Conservation (phyloP, 1,284 basidiomycete species). For the Apiotrichum domesticum region DNA sequence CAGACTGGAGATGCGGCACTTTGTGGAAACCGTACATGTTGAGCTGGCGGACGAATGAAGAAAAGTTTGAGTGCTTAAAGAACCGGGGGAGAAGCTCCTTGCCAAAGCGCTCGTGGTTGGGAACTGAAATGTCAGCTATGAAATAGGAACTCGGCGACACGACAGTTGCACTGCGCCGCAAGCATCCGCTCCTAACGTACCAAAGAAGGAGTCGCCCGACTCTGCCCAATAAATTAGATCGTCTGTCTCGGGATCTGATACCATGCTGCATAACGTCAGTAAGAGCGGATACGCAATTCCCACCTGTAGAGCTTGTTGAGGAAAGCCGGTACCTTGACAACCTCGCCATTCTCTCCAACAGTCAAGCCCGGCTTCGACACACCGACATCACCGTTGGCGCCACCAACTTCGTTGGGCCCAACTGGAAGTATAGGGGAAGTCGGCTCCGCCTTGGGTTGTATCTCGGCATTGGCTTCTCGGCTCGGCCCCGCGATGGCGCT, state of each 20-base stretch:
- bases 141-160: no score
- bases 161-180: no score
- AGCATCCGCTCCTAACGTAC: constrained; percentile 49
- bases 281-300: constrained; percentile 30
- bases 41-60: constrained; percentile 88
- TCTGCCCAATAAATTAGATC: constrained; percentile 86
- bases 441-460: constrained; percentile 15
- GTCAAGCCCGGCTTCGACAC: constrained; percentile 36
- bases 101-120: constrained; percentile 87
- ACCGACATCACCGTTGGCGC: constrained; percentile 3
- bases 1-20: constrained; percentile 91
- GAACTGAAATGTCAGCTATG: constrained; percentile 54
- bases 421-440: constrained; percentile 14
- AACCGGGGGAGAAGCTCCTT: constrained; percentile 83
- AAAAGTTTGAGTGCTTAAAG: constrained; percentile 96
- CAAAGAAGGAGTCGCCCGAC: constrained; percentile 82
- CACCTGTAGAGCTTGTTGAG: constrained; percentile 88
- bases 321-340: constrained; percentile 65
- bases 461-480: constrained; percentile 12
- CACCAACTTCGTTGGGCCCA: not conserved
- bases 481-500: constrained; percentile 39
- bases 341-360: constrained; percentile 43
- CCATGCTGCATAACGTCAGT: constrained; percentile 59
- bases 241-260: constrained; percentile 74
- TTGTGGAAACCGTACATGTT: constrained; percentile 99